Evolutionary conservation across 768 basidiomycete genomes (phyloP).

Genomic region (Pleurotus ostreatus): DNA sequence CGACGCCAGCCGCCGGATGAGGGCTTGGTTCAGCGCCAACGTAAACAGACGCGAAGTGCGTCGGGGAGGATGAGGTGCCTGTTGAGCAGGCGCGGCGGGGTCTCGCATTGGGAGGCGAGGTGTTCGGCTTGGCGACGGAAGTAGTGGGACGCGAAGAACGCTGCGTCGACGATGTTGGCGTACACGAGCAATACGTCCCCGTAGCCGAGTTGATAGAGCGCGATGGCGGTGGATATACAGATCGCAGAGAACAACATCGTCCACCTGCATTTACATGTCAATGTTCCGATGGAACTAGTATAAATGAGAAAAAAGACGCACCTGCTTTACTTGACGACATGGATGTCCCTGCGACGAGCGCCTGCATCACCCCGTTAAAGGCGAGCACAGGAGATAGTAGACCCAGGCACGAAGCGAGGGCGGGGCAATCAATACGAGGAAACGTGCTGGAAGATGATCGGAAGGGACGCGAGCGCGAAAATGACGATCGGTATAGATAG

Average conservation of each 20-base stretch:
- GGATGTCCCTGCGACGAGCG: constrained; percentile 81
- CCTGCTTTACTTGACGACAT: constrained; percentile 60
- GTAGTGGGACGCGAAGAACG: too few relatives aligned
- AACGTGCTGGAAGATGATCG: constrained; percentile 68
- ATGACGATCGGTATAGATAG: constrained; percentile 62
- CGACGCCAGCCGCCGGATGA: constrained; percentile 89
- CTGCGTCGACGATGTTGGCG: constrained; percentile 74
- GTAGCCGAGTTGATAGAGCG: constrained; percentile 38
- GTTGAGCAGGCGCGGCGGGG: too few relatives aligned
- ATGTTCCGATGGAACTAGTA: too few relatives aligned
- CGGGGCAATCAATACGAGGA: constrained; percentile 71
- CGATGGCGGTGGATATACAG: constrained; percentile 58
- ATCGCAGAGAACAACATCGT: constrained; percentile 71
- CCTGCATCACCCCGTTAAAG: constrained; percentile 88
- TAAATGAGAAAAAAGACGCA: too few relatives aligned
- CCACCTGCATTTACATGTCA: too few relatives aligned
- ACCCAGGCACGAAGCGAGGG: constrained; percentile 74
- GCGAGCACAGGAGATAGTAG: constrained; percentile 89
- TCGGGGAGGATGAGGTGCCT: too few relatives aligned
- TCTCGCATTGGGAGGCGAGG: too few relatives aligned
- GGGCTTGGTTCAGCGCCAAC: constrained; percentile 83
- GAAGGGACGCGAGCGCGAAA: constrained; percentile 74
- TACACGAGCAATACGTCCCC: constrained; percentile 73
- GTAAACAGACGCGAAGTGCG: too few relatives aligned
- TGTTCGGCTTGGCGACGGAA: too few relatives aligned